Evolutionary conservation across 257 asterid species (phyloP).

Genomic region (Solanum sitiens): DNA sequence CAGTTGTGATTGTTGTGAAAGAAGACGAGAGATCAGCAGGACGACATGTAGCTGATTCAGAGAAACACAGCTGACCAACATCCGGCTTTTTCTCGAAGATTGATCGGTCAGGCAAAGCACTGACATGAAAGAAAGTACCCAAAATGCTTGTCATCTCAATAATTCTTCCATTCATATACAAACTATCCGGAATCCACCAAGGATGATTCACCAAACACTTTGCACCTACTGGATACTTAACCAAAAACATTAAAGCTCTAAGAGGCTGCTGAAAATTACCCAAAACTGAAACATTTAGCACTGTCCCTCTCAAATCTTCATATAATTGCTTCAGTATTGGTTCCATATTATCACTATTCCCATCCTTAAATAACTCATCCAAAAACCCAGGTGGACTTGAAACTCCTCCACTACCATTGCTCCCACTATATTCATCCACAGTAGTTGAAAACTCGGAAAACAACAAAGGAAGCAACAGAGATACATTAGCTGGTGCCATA

Average conservation of each 20-base stretch:
- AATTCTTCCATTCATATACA: conserved; percentile 78
- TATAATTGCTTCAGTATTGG: conserved; percentile 68
- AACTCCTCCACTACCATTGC: conserved; percentile 26
- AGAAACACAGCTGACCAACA: conserved; percentile 90
- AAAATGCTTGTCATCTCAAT: conserved; percentile 92
- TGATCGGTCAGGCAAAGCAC: conserved; percentile 82
- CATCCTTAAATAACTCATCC: conserved; percentile 72
- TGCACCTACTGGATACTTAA: conserved; percentile 70
- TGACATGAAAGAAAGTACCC: conserved; percentile 93
- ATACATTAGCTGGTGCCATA: conserved; percentile 20
- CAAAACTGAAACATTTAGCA: conserved; percentile 72
- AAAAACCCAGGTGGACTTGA: conserved; percentile 62
- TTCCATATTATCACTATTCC: conserved; percentile 72
- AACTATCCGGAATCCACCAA: conserved; percentile 81
- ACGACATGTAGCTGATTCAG: conserved; percentile 71
- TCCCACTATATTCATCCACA: conserved; percentile 54
- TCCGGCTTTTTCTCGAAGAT: conserved; percentile 84
- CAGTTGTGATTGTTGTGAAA: conserved; percentile 77
- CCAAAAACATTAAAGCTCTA: conserved; percentile 57
- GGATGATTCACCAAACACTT: conserved; percentile 82
- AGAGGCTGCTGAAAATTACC: conserved; percentile 93
- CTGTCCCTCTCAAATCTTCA: conserved; percentile 91
- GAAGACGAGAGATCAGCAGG: conserved; percentile 89
- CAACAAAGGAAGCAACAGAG: conserved; percentile 61
- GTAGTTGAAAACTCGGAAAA: conserved; percentile 57